Base-by-base conservation (phyloP, 768 basidiomycete species). In the Rubroboletus satanas region DNA sequence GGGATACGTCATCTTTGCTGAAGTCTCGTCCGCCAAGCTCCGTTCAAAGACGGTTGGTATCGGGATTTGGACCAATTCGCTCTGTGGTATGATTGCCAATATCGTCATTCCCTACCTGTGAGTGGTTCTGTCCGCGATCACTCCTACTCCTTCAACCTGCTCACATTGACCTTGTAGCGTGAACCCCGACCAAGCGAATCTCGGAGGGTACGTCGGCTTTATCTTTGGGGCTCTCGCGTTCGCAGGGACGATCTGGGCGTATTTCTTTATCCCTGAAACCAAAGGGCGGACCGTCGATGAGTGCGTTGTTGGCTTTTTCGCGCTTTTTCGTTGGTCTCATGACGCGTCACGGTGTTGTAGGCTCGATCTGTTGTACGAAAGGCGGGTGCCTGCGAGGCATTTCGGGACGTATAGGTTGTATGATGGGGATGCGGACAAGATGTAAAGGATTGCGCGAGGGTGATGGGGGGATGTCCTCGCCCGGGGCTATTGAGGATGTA, bases 301-400 rank as follows among this genome's bases (percentile, higher is more conserved):
- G 61, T 66, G 41, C 55, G 68, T 69, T 15, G 17, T 23, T 15
- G 15, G 6, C 4, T 41, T 31, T 43, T 1, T 23, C 14, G 29
- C 28, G 8, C 1, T 31, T 48, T 14, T 4, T 32, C n/a, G 2
- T 32, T 8, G 26, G 3, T 28, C 47, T 28, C 47, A 49, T 18
- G n/a, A 6, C 3, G 18, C 18, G 18, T 10, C 5, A 5, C n/a
- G n/a, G 45, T 8, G n/a, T 5, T 11, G 3, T 32, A 67, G 66
- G 17, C 64, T 73, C 45, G 72, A 73, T 50, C 33, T 68, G 18
- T 56, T 72, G 54, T 73, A 65, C 46, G 70, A 73, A 47, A 61
- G 54, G 42, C 59, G 58, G 49, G 64, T 73, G 10, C 49, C 67
- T 14, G 69, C 71, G 36, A 65, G 67, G 47, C 51, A 54, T 33